Base-by-base conservation (phyloP, 208 protist genomes). In the Trypanosoma brucei region DNA sequence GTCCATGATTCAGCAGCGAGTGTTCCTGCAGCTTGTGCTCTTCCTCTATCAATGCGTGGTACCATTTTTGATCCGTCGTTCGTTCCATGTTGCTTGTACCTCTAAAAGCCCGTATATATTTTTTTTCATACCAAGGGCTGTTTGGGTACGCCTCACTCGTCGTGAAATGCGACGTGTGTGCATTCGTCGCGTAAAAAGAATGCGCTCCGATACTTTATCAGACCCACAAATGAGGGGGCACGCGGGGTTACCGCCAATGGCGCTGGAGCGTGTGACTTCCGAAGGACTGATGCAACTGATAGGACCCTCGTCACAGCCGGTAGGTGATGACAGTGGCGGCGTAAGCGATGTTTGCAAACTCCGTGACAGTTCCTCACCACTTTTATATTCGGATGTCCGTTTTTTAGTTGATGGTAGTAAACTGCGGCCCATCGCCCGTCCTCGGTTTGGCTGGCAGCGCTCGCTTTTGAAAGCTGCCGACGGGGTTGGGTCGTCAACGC, bases 1-100 rank as follows among this genome's bases (percentile, higher is more conserved):
- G 48, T 85, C 81, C 9, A 77, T 81, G 65, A 55, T 81, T 13
- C 85, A 85, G 68, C 86, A 93, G 75, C 76, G 80, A 3, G 59
- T 85, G 4, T 88, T 66, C 54, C 52, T 86, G n/a, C 75, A 93
- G 69, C 69, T 88, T 31, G 45, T 78, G 5, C 77, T 80, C 52
- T 91, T 93, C 40, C 55, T 93, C 5, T 75, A 69, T 49, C 81
- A 93, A 63, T 73, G 84, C 49, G 46, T 91, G 14, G n/a, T 93
- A 1, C 83, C 84, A 0, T 86, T 81, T 59, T 39, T 80, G 3
- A 3, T 93, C 39, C 65, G 78, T 0, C 40, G 68, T 9, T 61
- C 77, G 14, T 91, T 93, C 61, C 70, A 82, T 30, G 75, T 91
- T 36, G 86, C 78, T 62, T 88, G 76, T 72, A 70, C 65, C 36